Base-by-base conservation (phyloP, 441 rosid genomes). In the Corymbia citriodora region DNA sequence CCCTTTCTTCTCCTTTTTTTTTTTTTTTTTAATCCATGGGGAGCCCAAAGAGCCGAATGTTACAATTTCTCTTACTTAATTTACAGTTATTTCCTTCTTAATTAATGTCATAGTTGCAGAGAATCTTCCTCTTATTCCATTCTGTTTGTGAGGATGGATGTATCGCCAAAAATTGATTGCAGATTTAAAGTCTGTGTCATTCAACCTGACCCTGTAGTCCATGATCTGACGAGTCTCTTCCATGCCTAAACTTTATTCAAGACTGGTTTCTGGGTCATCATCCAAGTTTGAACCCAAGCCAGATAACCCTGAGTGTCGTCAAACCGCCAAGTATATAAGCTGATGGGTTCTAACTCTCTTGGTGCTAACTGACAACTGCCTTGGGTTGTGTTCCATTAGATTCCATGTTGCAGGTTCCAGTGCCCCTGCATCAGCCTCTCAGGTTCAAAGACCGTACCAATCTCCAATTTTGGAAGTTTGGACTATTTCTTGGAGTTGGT, bases 371-470 rank as follows among this genome's bases (percentile, higher is more conserved):
- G 16, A 65, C 40, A n/a, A 65, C 33, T 65, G 74, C 74, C 40
- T 29, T 63, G 70, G 29, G 70, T 14, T n/a, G 40, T 65, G 40
- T 33, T n/a, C 74, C 31, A 8, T 65, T 36, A 89, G 90, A 89
- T n/a, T 87, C 89, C 11, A 54, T 21, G 85, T 23, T 36, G 65
- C 83, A 61, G 83, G 89, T 27, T 33, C 27, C 14, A 1, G 91
- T 90, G 65, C 91, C 91, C 1, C 36, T 18, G 19, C 88, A 63
- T 55, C 83, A 70, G 27, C 87, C 91, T 17, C 68, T 90, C 23
- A 65, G 91, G 11, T 90, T 86, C 55, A 90, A 87, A 40, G 91
- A 90, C 33, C 89, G 45, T 90, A 8, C 91, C 91, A 52, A 27
- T 90, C 54, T n/a, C 52, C 48, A 40, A 87, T 25, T 90, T 87